Base-by-base conservation (phyloP, 768 basidiomycete species). In the Lactarius evosmus region DNA sequence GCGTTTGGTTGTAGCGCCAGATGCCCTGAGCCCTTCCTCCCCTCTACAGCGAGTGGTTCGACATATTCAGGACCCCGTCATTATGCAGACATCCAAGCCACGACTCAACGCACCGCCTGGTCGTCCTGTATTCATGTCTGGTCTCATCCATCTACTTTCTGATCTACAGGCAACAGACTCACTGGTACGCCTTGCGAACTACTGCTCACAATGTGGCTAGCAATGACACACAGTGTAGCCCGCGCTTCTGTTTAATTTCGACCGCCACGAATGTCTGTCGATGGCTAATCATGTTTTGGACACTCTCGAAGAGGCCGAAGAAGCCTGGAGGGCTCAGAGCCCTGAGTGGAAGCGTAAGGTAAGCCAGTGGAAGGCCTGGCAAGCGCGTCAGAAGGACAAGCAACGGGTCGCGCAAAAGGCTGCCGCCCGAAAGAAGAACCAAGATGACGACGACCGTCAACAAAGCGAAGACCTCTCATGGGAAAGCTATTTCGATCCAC, bases 241-340 rank as follows among this genome's bases (percentile, higher is more conserved):
- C 4, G 88, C 86, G 0, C 81, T 90, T 14, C 72, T 89, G 25
- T 90, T 90, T 75, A 81, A 77, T 58, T 87, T 89, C 68, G 85
- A 88, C 66, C 80, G 88, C 22, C 71, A 74, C 2, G 75, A 77
- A 22, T 88, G 87, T 70, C 86, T 88, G 69, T 66, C 72, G n/a
- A 78, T 87, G 75, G 83, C 79, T 0, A 40, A 69, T 25, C 61
- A 64, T 14, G 71, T 89, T 27, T 22, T 76, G 1, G 17, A 61
- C 2, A 69, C 62, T 0, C 76, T 89, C 16, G 66, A 76, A 59
- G 51, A 30, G 0, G 77, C 81, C 6, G 88, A 90, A 71, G 49
- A 63, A 25, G 50, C 72, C 32, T 90, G 86, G 86, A 78, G 82
- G 1, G 61, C 67, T 4, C 72, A 68, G 3, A 82, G 74, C 63